These are phyloP conservation scores for Aspergillus sp. DNA, from an alignment of 2,329 filamentous ascomycete genomes.

Conservation along the genomic window DNA sequence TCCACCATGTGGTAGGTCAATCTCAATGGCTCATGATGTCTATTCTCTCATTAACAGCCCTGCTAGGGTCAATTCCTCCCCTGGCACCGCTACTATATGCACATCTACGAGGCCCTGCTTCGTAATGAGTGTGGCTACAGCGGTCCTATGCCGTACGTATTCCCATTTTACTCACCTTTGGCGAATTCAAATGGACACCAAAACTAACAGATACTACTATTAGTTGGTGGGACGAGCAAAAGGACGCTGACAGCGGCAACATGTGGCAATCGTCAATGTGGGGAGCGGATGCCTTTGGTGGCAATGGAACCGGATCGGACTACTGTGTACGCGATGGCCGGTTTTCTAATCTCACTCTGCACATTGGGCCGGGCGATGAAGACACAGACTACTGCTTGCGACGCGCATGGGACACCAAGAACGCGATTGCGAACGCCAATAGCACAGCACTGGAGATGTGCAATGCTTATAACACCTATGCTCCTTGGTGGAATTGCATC, in stretches of 20 bases:
- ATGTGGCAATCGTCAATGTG: slow-evolving; percentile 14
- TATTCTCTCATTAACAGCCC: background rate
- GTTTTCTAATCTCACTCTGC: slow-evolving; percentile 12
- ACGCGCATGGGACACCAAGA: slow-evolving; percentile 9
- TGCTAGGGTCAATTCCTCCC: slow-evolving; percentile 10
- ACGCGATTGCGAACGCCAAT: slow-evolving; percentile 3
- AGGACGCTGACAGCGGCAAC: slow-evolving; percentile 12
- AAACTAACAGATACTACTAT: background rate
- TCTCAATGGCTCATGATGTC: background rate
- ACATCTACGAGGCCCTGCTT: slow-evolving; percentile 11
- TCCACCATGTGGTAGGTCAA: slow-evolving; percentile 9
- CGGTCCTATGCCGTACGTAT: background rate
- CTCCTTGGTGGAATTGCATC: slow-evolving; percentile 13
- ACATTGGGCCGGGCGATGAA: slow-evolving; percentile 12
- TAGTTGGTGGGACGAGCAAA: slow-evolving; percentile 12
- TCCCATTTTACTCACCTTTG: background rate
- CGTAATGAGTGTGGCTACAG: slow-evolving; percentile 6
- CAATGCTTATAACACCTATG: slow-evolving; percentile 9
- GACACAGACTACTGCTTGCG: slow-evolving; percentile 14
- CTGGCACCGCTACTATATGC: slow-evolving; percentile 14
- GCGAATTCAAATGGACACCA: no score
- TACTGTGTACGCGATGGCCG: slow-evolving; percentile 10
- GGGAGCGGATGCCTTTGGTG: slow-evolving; percentile 11
- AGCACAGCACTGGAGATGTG: slow-evolving; percentile 4
- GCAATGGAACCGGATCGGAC: slow-evolving; percentile 11